phyloP scores from a whole-genome alignment of 1,139 yeast species.

The Insectozyma bohioensis region DNA sequence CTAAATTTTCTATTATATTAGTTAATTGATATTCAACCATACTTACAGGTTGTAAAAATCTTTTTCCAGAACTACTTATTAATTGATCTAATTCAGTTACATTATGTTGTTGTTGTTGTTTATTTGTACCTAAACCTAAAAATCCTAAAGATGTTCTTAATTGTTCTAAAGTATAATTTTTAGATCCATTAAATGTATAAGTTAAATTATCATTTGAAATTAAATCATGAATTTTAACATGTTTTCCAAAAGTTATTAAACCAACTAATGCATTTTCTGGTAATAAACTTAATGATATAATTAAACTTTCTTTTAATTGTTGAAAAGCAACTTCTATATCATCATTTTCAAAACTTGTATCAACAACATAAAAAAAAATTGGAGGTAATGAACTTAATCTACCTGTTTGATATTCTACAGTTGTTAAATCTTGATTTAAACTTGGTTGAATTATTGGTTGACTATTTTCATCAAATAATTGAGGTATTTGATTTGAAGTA shows the following conservation, averaged over 20 bases:
- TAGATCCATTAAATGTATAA: constrained; percentile 58
- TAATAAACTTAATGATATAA: constrained; percentile 52
- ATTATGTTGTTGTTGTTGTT: constrained; percentile 10
- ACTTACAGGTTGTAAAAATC: constrained; percentile 48
- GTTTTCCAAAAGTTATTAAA: constrained; percentile 61
- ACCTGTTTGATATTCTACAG: constrained; percentile 62
- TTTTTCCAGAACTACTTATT: constrained; percentile 29
- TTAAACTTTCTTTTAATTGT: constrained; percentile 56
- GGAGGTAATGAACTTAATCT: constrained; percentile 44
- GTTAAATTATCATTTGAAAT: constrained; percentile 27
- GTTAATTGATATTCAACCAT: constrained; percentile 58
- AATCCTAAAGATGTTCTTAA: constrained; percentile 56
- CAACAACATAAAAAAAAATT: constrained; percentile 65
- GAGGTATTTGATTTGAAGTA: constrained; percentile 47
- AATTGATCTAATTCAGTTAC: constrained; percentile 14
- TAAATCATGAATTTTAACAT: constrained; percentile 63
- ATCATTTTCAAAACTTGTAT: constrained; percentile 54
- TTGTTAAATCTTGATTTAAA: constrained; percentile 41
- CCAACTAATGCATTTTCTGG: constrained; percentile 64
- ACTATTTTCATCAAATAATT: constrained; percentile 14
- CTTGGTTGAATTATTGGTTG: constrained; percentile 29
- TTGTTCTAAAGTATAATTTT: constrained; percentile 52
- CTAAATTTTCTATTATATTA: constrained; percentile 52
- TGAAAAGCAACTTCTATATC: constrained; percentile 39
- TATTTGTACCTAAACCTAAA: constrained; percentile 37